These are phyloP conservation scores for Pichia exigua DNA, from an alignment of 805 yeast species.

Conservation along the genomic window DNA sequence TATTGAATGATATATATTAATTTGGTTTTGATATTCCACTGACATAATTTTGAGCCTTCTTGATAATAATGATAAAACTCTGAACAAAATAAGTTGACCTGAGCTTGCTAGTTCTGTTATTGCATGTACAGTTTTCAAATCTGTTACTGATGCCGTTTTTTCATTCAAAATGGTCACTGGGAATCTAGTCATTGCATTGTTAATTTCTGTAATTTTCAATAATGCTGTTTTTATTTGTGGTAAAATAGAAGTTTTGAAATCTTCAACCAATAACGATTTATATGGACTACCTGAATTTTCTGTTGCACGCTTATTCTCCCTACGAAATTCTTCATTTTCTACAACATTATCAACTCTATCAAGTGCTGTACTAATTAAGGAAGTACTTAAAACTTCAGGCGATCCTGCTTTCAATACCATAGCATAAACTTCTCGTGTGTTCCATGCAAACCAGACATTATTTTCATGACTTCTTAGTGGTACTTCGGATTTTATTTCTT, in stretches of 20 bases:
- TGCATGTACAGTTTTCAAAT: conserved; percentile 12
- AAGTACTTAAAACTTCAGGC: conserved; percentile 9
- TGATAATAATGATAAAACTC: conserved; percentile 12
- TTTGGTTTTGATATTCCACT: conserved; percentile 21
- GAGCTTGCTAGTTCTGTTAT: conserved; percentile 12
- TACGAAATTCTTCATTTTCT: not conserved
- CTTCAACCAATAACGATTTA: conserved; percentile 5
- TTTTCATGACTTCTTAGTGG: conserved; percentile 10
- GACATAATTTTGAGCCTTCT: conserved; percentile 15
- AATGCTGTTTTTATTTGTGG: conserved; percentile 8
- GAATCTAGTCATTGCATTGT: conserved; percentile 2
- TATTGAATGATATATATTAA: conserved; percentile 14
- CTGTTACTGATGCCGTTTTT: conserved; percentile 7
- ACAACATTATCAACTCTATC: not conserved
- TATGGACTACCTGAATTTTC: conserved; percentile 1
- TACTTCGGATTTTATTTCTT: not conserved
- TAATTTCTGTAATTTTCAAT: conserved; percentile 9
- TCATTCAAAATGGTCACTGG: conserved; percentile 9
- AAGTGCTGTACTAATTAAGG: conserved; percentile 5
- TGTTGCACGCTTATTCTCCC: not conserved
- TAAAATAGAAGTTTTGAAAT: conserved; percentile 1
- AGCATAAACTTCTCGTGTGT: conserved; percentile 14
- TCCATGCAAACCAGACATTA: conserved; percentile 22
- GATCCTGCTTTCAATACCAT: conserved; percentile 6
- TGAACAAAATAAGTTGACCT: conserved; percentile 17